These are phyloP conservation scores for Pichia inconspicua DNA, from an alignment of 1,139 yeast species.

Conservation along the genomic window DNA sequence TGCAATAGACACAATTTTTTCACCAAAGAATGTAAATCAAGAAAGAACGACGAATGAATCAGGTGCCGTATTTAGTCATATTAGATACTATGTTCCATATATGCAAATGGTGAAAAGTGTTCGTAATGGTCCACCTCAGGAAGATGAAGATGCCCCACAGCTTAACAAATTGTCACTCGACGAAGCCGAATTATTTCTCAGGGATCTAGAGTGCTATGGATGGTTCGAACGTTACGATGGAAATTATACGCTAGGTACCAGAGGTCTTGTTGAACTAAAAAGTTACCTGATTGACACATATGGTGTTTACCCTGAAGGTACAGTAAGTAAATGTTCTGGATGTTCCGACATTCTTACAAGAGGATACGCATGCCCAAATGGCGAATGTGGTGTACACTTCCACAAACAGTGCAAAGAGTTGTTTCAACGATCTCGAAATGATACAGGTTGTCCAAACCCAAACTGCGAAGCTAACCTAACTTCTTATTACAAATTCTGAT, in stretches of 20 bases:
- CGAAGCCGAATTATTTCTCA: constrained; percentile 30
- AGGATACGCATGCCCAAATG: constrained; percentile 38
- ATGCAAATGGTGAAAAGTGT: constrained; percentile 12
- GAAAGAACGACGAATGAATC: background rate
- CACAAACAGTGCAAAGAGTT: constrained; percentile 41
- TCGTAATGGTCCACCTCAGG: constrained; percentile 6
- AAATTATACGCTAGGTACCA: constrained; percentile 30
- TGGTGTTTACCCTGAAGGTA: constrained; percentile 30
- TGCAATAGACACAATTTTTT: constrained; percentile 38
- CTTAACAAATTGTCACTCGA: constrained; percentile 17
- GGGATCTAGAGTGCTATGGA: constrained; percentile 40
- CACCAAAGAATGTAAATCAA: constrained; percentile 6
- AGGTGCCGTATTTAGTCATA: background rate
- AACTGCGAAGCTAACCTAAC: constrained; percentile 20
- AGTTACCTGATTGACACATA: constrained; percentile 38
- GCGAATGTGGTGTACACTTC: constrained; percentile 34
- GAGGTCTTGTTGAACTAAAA: constrained; percentile 42
- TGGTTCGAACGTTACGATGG: constrained; percentile 37
- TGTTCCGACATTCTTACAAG: constrained; percentile 52
- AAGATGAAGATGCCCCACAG: constrained; percentile 16
- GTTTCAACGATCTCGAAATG: constrained; percentile 30
- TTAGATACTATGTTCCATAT: constrained; percentile 12
- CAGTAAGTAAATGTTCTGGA: constrained; percentile 40
- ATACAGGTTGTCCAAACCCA: constrained; percentile 25
- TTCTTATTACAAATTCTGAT: constrained; percentile 13